Conservation (phyloP, 495 filamentous ascomycete species). For the Talaromyces thailandensis region DNA sequence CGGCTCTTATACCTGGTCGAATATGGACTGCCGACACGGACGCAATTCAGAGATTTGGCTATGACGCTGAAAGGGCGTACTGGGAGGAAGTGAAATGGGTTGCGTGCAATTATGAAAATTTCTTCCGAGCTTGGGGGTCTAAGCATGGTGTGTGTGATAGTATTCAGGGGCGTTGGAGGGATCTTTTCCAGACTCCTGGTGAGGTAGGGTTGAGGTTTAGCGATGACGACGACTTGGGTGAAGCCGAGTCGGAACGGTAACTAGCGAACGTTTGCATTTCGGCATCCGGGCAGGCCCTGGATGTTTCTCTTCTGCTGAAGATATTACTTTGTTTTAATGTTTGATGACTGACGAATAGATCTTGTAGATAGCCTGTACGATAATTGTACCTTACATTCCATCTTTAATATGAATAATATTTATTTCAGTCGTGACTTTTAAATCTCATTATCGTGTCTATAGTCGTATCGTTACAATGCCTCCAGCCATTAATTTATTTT, state of each 20-base stretch:
- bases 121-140: conserved; percentile 30
- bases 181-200: conserved; percentile 32
- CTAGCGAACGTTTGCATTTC: neutral
- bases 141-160: conserved; percentile 27
- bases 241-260: neutral
- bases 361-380: neutral
- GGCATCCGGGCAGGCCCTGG: neutral
- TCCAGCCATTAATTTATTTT: conserved; percentile 21
- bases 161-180: conserved; percentile 30
- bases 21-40: conserved; percentile 33
- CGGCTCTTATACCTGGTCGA: conserved; percentile 26
- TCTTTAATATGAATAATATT: neutral
- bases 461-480: neutral
- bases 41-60: conserved; percentile 32
- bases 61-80: conserved; percentile 41
- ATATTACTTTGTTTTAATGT: neutral
- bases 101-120: conserved; percentile 33
- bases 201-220: conserved; percentile 27
- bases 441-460: neutral
- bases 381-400: neutral
- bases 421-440: neutral
- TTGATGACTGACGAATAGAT: neutral
- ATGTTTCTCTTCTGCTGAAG: neutral
- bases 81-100: conserved; percentile 44
- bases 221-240: conserved; percentile 9